Evolutionary conservation across 139 green algal genomes (phyloP).

Genomic region (Astrephomene gubernaculifera): DNA sequence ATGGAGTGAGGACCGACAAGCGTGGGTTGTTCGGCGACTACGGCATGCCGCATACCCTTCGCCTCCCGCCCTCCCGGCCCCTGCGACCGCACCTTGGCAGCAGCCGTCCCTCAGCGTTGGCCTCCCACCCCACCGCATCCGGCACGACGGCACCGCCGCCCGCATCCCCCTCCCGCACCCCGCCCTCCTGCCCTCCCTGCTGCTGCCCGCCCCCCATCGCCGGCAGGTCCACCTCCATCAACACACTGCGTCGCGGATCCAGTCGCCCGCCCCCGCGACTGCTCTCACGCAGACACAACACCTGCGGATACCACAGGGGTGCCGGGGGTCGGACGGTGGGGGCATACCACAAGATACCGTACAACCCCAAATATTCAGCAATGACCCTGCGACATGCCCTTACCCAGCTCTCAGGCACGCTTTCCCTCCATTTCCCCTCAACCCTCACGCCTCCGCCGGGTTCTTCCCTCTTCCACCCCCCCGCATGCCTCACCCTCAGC

Average conservation of each 20-base stretch:
- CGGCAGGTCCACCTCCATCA: constrained; percentile 69
- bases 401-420: no score
- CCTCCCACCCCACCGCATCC: constrained; percentile 83
- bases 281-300: constrained; percentile 81
- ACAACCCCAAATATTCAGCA: no score
- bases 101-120: constrained; percentile 68
- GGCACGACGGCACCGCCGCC: background rate
- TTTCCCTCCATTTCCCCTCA: no score
- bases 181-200: background rate
- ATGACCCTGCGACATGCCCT: no score
- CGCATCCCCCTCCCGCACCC: no score
- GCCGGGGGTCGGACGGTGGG: background rate
- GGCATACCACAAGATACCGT: background rate
- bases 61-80: background rate
- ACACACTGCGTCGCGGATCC: constrained; percentile 41
- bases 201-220: background rate
- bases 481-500: constrained; percentile 55
- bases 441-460: background rate
- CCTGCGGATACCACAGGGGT: constrained; percentile 22
- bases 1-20: no score
- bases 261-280: constrained; percentile 40
- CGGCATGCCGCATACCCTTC: no score
- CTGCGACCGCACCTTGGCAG: constrained; percentile 56
- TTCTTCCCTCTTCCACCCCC: background rate
- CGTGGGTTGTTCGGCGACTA: background rate